These are phyloP conservation scores for Phaseolus coccineus DNA, from an alignment of 331 rosid species.

Conservation along the genomic window DNA sequence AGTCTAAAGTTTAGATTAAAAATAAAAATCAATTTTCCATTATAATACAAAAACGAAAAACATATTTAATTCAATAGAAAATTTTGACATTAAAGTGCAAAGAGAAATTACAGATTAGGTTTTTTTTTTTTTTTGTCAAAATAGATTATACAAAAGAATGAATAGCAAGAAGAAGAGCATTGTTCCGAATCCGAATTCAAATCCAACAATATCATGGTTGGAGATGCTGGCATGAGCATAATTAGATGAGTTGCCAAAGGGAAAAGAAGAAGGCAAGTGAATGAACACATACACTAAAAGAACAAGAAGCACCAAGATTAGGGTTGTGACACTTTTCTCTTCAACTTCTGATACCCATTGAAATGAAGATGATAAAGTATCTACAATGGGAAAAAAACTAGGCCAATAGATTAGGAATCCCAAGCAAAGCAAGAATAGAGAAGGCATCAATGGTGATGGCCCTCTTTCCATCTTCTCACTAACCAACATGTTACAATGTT, in stretches of 20 bases:
- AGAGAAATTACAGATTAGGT: no score
- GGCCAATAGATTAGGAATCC: slow-evolving; percentile 49
- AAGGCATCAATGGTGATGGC: slow-evolving; percentile 55
- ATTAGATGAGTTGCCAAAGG: slow-evolving; percentile 47
- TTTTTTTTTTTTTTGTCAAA: no score
- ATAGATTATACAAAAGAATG: slow-evolving; percentile 43
- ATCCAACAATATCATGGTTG: slow-evolving; percentile 47
- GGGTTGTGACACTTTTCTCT: slow-evolving; percentile 15
- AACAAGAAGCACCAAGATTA: slow-evolving; percentile 47
- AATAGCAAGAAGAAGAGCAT: slow-evolving; percentile 54
- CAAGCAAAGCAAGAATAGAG: slow-evolving; percentile 45
- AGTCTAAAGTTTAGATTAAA: accelerated
- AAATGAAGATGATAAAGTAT: slow-evolving; percentile 26
- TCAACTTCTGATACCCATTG: slow-evolving; percentile 46
- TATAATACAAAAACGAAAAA: no score
- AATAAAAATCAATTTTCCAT: no score
- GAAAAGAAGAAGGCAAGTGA: slow-evolving; percentile 37
- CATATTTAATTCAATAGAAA: no score
- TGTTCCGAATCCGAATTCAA: slow-evolving; percentile 49
- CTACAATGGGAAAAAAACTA: slow-evolving; percentile 30
- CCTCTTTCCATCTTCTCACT: slow-evolving; percentile 42
- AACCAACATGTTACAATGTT: not conserved
- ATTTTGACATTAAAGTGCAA: not conserved
- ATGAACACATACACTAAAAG: slow-evolving; percentile 27
- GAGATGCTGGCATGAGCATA: slow-evolving; percentile 19